Base-by-base conservation (phyloP, 139 green algal genomes). In the Auxenochlorella protothecoides region DNA sequence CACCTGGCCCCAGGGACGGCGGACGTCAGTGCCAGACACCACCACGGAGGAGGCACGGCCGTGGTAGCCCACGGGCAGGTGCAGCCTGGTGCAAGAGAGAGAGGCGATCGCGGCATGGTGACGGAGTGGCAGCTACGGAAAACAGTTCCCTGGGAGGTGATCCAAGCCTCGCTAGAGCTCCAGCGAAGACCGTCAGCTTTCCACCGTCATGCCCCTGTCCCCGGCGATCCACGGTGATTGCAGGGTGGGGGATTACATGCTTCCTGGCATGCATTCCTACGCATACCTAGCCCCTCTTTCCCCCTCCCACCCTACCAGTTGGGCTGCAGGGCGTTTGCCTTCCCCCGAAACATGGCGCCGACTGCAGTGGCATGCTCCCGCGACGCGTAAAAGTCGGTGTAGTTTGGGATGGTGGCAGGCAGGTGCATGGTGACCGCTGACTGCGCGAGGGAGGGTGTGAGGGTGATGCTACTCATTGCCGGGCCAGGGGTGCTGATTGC, bases 321-420 rank as follows among this genome's bases (percentile, higher is more conserved):
- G 57, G 84, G 85, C 51, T 82, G 72, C 53, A 97, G 86, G 10
- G 89, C 83, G 63, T 91, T 87, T 0, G 79, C 80, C 27, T 68
- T 62, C 10, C 86, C 82, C 3, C 93, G 77, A 72, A 97, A 97
- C 83, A 98, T 88, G 55, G 69, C 14, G 12, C 92, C 93, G 12
- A 86, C 80, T 71, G 93, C 96, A 60, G 80, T 85, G 54, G 93
- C 93, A 75, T 98, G 93, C 70, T 97, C 81, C 13, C 79, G 84
- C 0, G 86, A 95, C 54, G 82, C 84, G 77, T 97, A 98, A 66
- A 98, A 98, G 83, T 98, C 93, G 4, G 93, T 98, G 85, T 96
- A 98, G 82, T 97, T 91, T 2, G 91, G 89, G 52, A 97, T 87
- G 7, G 16, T 6, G 0, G 80, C 80, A 4, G 93, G 93, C 65